A percentile compares a stretch with the other conserved stretches of the same genome.
These are phyloP conservation scores for Talaromyces trachyspermus DNA, from an alignment of 495 filamentous ascomycete genomes.

Conservation along the genomic window DNA sequence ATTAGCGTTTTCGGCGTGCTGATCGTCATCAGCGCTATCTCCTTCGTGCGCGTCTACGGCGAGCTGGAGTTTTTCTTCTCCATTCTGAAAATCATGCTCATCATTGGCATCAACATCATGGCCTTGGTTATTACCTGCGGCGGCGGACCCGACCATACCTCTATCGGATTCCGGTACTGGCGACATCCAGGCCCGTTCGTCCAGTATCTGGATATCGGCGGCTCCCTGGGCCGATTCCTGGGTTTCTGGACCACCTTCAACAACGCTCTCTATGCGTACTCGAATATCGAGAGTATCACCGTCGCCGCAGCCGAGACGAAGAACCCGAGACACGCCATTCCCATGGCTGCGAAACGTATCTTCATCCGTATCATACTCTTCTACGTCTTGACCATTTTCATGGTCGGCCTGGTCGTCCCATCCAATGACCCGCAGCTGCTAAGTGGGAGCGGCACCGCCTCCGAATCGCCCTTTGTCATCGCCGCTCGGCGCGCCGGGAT, in stretches of 20 bases:
- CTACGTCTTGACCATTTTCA: slow-evolving; percentile 41
- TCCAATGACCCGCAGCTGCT: slow-evolving; percentile 42
- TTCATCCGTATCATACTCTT: slow-evolving; percentile 67
- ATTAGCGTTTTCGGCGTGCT: slow-evolving; percentile 37
- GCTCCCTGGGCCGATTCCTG: slow-evolving; percentile 45
- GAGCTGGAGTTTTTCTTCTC: slow-evolving; percentile 40
- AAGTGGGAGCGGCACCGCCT: slow-evolving; percentile 38
- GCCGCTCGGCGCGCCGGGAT: slow-evolving; percentile 43
- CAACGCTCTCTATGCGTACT: slow-evolving; percentile 65
- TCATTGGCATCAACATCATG: slow-evolving; percentile 41
- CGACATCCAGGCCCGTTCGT: slow-evolving; percentile 34
- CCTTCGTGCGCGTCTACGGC: slow-evolving; percentile 38
- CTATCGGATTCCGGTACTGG: slow-evolving; percentile 24
- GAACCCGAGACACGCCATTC: slow-evolving; percentile 63
- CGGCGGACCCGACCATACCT: slow-evolving; percentile 29
- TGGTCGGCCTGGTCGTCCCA: slow-evolving; percentile 44
- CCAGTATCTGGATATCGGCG: slow-evolving; percentile 4
- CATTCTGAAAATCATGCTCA: slow-evolving; percentile 36
- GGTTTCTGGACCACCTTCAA: slow-evolving; percentile 64
- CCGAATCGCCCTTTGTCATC: slow-evolving; percentile 44
- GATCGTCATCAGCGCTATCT: slow-evolving; percentile 35
- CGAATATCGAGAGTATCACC: slow-evolving; percentile 64
- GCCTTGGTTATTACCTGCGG: slow-evolving; percentile 29
- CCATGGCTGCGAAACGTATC: slow-evolving; percentile 60
- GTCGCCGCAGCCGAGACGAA: slow-evolving; percentile 51